A percentile compares a stretch with the other conserved stretches of the same genome.
These are phyloP conservation scores for Pichia insulana DNA, from an alignment of 805 yeast species.

Conservation along the genomic window DNA sequence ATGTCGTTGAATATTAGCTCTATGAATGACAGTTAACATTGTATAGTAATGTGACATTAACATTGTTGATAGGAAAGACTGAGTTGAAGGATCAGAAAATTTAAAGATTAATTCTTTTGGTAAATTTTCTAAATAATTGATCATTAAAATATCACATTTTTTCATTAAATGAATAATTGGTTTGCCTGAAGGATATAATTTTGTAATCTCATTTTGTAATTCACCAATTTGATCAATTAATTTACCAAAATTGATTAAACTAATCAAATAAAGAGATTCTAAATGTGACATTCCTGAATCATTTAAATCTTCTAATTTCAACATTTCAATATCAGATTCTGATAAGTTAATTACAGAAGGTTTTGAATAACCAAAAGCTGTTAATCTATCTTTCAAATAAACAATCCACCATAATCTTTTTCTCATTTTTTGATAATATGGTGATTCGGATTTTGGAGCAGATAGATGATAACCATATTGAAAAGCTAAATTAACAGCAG, in stretches of 20 bases:
- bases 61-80: slow-evolving; percentile 48
- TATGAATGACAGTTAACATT: slow-evolving; percentile 59
- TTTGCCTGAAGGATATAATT: slow-evolving; percentile 42
- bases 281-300: slow-evolving; percentile 41
- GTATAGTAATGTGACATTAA: slow-evolving; percentile 66
- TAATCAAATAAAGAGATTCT: slow-evolving; percentile 52
- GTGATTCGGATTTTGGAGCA: slow-evolving; percentile 6
- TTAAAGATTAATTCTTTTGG: slow-evolving; percentile 57
- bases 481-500: slow-evolving; percentile 64
- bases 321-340: slow-evolving; percentile 72
- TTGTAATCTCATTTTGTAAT: slow-evolving; percentile 63
- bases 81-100: slow-evolving; percentile 44
- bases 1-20: slow-evolving; percentile 51
- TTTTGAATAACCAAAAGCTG: slow-evolving; percentile 66
- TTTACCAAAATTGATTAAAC: slow-evolving; percentile 57
- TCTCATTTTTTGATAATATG: slow-evolving; percentile 19
- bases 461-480: slow-evolving; percentile 67
- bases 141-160: slow-evolving; percentile 69
- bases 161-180: slow-evolving; percentile 33
- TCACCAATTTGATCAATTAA: slow-evolving; percentile 60
- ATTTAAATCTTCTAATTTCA: slow-evolving; percentile 54
- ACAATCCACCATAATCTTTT: slow-evolving; percentile 58
- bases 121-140: slow-evolving; percentile 62
- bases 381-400: slow-evolving; percentile 59
- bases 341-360: slow-evolving; percentile 60